Conservation (phyloP, 73 alveolate genomes). For the Paramecium octaurelia region DNA sequence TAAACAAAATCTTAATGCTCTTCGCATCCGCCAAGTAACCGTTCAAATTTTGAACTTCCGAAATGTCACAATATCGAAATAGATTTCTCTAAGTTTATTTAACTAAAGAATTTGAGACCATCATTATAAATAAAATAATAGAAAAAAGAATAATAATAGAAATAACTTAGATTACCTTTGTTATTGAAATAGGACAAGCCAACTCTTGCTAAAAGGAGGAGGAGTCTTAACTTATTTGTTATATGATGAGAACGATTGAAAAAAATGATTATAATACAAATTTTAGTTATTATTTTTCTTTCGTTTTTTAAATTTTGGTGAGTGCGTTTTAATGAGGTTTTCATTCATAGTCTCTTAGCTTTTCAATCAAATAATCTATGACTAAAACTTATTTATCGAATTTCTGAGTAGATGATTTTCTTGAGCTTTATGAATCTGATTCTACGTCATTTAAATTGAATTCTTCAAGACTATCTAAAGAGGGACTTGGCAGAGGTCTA, state of each 20-base stretch:
- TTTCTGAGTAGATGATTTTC: not conserved
- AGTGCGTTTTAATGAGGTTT: not conserved
- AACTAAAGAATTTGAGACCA: not conserved
- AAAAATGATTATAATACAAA: not conserved
- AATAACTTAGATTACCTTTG: not conserved
- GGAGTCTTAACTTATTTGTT: not conserved
- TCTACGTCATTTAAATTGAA: not conserved
- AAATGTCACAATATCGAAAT: not conserved
- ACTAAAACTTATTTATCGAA: not conserved
- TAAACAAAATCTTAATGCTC: not conserved
- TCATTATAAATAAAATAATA: not conserved
- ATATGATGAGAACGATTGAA: not conserved
- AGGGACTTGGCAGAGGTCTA: slow-evolving; percentile 37
- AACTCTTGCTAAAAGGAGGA: not conserved
- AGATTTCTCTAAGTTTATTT: not conserved
- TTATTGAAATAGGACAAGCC: not conserved
- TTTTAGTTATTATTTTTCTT: not conserved
- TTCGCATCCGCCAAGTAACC: not conserved
- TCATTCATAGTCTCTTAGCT: not conserved
- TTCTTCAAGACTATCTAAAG: not conserved
- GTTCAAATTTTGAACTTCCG: not conserved
- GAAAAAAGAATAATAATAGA: not conserved
- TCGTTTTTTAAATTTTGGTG: not conserved
- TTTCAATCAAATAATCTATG: not conserved
- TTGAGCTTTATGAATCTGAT: not conserved